These are phyloP conservation scores for Candida glucosophila DNA, from an alignment of 1,139 yeast species.

Conservation along the genomic window DNA sequence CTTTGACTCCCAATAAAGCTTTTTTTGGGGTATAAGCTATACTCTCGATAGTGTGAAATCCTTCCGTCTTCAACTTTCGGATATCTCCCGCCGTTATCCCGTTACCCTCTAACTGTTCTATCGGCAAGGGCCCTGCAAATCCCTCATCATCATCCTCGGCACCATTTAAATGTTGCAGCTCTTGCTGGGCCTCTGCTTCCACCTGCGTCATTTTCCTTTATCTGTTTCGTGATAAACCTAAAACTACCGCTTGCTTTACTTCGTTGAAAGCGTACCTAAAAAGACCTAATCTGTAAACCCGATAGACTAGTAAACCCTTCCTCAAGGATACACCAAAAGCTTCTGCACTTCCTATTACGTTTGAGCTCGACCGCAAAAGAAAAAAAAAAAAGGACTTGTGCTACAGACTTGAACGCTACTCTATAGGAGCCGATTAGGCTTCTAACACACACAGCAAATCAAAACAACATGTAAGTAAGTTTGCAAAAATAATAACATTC, in stretches of 20 bases:
- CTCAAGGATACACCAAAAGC: too few species aligned
- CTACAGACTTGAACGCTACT: too few species aligned
- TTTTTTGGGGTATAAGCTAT: slow-evolving; percentile 87
- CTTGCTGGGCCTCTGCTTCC: slow-evolving; percentile 9
- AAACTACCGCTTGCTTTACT: background rate
- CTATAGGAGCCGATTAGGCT: too few species aligned
- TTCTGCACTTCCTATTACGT: too few species aligned
- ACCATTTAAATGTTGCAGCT: too few species aligned
- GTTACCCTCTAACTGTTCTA: slow-evolving; percentile 58
- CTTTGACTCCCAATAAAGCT: slow-evolving; percentile 68
- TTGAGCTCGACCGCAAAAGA: too few species aligned
- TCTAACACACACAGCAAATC: too few species aligned
- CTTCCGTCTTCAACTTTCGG: slow-evolving; percentile 72
- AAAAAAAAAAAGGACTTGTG: too few species aligned
- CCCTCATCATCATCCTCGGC: slow-evolving; percentile 23
- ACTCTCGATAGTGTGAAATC: slow-evolving; percentile 83
- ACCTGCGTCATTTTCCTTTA: slow-evolving; percentile 8
- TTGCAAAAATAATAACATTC: too few species aligned
- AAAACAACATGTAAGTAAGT: too few species aligned
- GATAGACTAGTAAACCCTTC: too few species aligned
- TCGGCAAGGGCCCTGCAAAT: slow-evolving; percentile 34
- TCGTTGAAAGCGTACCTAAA: background rate
- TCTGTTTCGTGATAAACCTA: background rate
- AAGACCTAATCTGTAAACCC: too few species aligned
- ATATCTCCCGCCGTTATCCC: slow-evolving; percentile 81